Conservation (phyloP, 1,139 yeast genomes). For the Hyphopichia pseudoburtonii region DNA sequence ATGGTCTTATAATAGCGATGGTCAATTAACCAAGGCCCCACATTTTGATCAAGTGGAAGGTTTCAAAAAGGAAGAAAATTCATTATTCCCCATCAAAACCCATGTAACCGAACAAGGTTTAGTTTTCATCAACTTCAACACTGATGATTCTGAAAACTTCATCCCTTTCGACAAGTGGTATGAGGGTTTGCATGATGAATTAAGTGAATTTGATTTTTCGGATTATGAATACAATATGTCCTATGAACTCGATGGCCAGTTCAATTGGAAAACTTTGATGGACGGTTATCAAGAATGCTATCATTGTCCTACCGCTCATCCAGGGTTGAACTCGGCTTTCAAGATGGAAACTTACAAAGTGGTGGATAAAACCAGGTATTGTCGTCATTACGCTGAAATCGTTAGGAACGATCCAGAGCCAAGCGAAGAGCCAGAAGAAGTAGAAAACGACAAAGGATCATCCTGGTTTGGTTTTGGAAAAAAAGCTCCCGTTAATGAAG, state of each 20-base stretch:
- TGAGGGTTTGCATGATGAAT: conserved; percentile 48
- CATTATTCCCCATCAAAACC: conserved; percentile 53
- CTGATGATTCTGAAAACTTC: conserved; percentile 30
- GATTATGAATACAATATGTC: conserved; percentile 67
- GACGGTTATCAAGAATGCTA: conserved; percentile 69
- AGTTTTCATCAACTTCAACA: conserved; percentile 52
- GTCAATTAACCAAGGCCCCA: conserved; percentile 58
- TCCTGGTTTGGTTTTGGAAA: conserved; percentile 56
- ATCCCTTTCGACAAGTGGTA: conserved; percentile 54
- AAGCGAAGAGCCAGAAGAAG: conserved; percentile 10
- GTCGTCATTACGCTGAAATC: conserved; percentile 51
- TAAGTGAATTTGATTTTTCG: conserved; percentile 55
- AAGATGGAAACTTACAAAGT: conserved; percentile 65
- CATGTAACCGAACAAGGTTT: conserved; percentile 58
- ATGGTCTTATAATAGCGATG: conserved; percentile 64
- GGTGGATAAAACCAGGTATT: conserved; percentile 56
- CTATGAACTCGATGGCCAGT: conserved; percentile 61
- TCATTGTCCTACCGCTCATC: conserved; percentile 68
- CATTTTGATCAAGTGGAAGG: conserved; percentile 61
- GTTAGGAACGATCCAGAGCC: conserved; percentile 15
- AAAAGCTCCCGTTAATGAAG: conserved; percentile 24
- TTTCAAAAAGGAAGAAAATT: conserved; percentile 54
- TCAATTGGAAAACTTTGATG: conserved; percentile 67
- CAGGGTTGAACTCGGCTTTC: conserved; percentile 57
- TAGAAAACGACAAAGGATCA: conserved; percentile 24